Evolutionary conservation across 148 eudicot species (phyloP).

Genomic region (Camellia japonica): DNA sequence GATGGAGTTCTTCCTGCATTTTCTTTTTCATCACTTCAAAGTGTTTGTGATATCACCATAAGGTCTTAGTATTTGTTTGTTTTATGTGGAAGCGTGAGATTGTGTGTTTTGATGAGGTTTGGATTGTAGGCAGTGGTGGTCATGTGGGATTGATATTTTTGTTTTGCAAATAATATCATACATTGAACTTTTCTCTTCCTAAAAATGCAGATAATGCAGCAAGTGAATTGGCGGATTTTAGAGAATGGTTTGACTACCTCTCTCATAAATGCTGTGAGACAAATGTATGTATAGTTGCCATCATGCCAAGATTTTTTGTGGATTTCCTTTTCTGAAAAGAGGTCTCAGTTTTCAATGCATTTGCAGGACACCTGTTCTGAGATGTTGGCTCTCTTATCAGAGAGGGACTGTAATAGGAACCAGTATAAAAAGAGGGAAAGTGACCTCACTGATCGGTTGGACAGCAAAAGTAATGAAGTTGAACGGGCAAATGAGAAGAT

Average conservation of each 20-base stretch:
- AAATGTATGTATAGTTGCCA: conserved; percentile 28
- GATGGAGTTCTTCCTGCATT: too few relatives aligned
- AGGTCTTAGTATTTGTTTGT: too few relatives aligned
- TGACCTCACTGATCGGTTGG: conserved; percentile 29
- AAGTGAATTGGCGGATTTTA: conserved; percentile 49
- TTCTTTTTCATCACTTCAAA: too few relatives aligned
- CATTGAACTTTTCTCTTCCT: background rate
- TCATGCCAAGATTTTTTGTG: background rate
- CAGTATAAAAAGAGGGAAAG: conserved; percentile 59
- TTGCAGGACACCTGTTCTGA: conserved; percentile 40
- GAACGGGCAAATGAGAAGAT: conserved; percentile 45
- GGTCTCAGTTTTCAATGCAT: background rate
- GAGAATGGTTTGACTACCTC: conserved; percentile 49
- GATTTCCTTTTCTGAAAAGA: background rate
- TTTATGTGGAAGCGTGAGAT: too few relatives aligned
- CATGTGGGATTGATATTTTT: too few relatives aligned
- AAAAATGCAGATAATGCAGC: conserved; percentile 43
- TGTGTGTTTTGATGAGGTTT: too few relatives aligned
- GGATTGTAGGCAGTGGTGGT: too few relatives aligned
- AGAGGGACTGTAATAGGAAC: conserved; percentile 67
- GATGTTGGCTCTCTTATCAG: conserved; percentile 52
- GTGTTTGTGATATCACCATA: too few relatives aligned
- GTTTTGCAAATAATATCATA: background rate
- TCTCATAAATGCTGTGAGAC: conserved; percentile 34
- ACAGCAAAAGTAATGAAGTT: conserved; percentile 42